Evolutionary conservation across 805 yeast species (phyloP).

Genomic region (Brettanomyces anomalus): DNA sequence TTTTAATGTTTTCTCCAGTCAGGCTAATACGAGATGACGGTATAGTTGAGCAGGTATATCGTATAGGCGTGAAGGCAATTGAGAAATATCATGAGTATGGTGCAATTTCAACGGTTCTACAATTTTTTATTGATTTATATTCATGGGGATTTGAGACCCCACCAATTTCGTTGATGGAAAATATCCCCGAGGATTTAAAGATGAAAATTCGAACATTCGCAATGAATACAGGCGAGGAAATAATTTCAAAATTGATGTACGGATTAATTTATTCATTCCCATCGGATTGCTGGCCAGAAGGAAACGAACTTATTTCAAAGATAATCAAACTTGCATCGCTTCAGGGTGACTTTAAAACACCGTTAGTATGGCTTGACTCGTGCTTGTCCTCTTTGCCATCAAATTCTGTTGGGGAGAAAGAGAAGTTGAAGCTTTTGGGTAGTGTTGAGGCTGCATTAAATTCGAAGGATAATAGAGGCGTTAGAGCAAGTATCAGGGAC

Average conservation of each 20-base stretch:
- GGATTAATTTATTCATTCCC: conserved; percentile 72
- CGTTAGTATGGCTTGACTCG: conserved; percentile 50
- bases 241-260: conserved; percentile 43
- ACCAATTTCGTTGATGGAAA: conserved; percentile 61
- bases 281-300: conserved; percentile 59
- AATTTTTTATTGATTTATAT: conserved; percentile 70
- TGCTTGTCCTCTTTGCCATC: conserved; percentile 50
- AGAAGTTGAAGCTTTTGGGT: conserved; percentile 51
- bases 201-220: conserved; percentile 38
- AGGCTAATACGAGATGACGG: conserved; percentile 38
- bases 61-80: conserved; percentile 49
- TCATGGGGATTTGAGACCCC: conserved; percentile 81
- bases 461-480: conserved; percentile 63
- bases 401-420: conserved; percentile 55
- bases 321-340: conserved; percentile 45
- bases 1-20: conserved; percentile 65
- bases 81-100: conserved; percentile 54
- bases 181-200: conserved; percentile 45
- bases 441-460: conserved; percentile 52
- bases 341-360: conserved; percentile 30
- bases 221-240: conserved; percentile 44
- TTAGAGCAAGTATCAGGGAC: conserved; percentile 63
- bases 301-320: conserved; percentile 64
- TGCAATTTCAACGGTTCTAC: conserved; percentile 60
- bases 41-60: conserved; percentile 42